Evolutionary conservation across 257 asterid species (phyloP), one percentile per base, ranked within the genome.

Genomic region (Primulina tabacum): DNA sequence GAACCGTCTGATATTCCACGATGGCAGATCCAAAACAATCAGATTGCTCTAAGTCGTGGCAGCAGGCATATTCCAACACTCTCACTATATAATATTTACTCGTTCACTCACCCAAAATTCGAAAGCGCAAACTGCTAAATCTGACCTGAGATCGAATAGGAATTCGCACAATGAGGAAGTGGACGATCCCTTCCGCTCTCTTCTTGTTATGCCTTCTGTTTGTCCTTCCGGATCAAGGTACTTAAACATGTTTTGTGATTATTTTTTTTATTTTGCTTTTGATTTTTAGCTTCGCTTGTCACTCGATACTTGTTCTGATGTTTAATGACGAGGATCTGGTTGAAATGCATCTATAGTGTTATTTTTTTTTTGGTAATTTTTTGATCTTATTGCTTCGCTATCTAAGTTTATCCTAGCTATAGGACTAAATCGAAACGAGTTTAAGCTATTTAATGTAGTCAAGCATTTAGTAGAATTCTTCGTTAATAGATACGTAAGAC

Each of bases 141-240:
- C 75, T 38, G 43, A 63, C 61, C 61, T 17, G 28, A 60, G 32
- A 16, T n/a, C 66, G 38, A 30, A 63, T 20, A 17, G 71, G 52
- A 50, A 62, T 50, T 65, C 21, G 32, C 55, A 40, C 73, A 21
- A 90, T 91, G 97, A 82, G 85, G 87, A 91, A 87, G 96, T 89
- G 97, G 96, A 87, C 92, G 86, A 69, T 82, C 43, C 79, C 95
- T 55, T 77, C 91, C 80, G 78, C 86, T 60, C 79, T 91, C 24
- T 86, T 91, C 65, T 71, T 91, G 8, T 16, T 91, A 5, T 91
- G 91, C 76, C 88, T 91, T 29, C 79, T 91, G 67, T 86, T 79
- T 60, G 86, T 89, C 34, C 84, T 87, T n/a, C 97, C 97, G 10
- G 95, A 91, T 84, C 97, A 89, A 86, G 96, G 97, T 88, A 65